Evolutionary conservation across 2,329 filamentous ascomycete species (phyloP).

Genomic region (Xylaria sp.): DNA sequence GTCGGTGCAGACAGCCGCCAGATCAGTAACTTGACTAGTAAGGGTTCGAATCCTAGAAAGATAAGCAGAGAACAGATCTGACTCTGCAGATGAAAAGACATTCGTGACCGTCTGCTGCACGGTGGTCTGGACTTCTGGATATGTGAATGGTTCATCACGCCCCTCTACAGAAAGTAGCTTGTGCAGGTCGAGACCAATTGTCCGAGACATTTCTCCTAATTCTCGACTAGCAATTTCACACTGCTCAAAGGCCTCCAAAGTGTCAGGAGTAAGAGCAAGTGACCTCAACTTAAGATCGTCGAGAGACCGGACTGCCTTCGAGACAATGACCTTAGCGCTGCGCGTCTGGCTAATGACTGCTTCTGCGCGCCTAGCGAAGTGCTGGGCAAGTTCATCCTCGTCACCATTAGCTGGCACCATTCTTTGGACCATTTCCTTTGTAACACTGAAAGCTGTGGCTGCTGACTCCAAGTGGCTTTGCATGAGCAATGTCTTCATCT

Average conservation of each 20-base stretch:
- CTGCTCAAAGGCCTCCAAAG: slow-evolving; percentile 74
- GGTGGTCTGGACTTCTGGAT: slow-evolving; percentile 72
- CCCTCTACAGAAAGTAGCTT: slow-evolving; percentile 76
- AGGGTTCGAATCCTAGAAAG: slow-evolving; percentile 73
- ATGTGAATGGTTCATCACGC: slow-evolving; percentile 72
- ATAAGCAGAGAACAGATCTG: slow-evolving; percentile 76
- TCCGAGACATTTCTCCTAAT: slow-evolving; percentile 72
- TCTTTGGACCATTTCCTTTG: slow-evolving; percentile 73
- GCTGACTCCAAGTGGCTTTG: slow-evolving; percentile 85
- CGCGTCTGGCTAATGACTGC: slow-evolving; percentile 78
- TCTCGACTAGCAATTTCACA: slow-evolving; percentile 72
- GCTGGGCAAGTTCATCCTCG: slow-evolving; percentile 73
- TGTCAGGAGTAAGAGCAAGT: slow-evolving; percentile 76
- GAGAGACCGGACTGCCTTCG: slow-evolving; percentile 79
- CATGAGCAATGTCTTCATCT: slow-evolving; percentile 79
- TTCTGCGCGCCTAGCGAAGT: slow-evolving; percentile 77
- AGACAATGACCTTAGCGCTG: slow-evolving; percentile 83
- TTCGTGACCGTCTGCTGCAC: slow-evolving; percentile 66
- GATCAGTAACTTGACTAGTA: slow-evolving; percentile 72
- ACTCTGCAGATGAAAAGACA: slow-evolving; percentile 66
- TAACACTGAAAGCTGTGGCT: slow-evolving; percentile 54
- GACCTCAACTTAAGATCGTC: slow-evolving; percentile 81
- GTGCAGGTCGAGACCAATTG: slow-evolving; percentile 74
- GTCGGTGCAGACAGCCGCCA: slow-evolving; percentile 75
- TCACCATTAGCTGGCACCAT: slow-evolving; percentile 67